Base-by-base conservation (phyloP, 768 basidiomycete genomes). In the Tricholoma sp. region DNA sequence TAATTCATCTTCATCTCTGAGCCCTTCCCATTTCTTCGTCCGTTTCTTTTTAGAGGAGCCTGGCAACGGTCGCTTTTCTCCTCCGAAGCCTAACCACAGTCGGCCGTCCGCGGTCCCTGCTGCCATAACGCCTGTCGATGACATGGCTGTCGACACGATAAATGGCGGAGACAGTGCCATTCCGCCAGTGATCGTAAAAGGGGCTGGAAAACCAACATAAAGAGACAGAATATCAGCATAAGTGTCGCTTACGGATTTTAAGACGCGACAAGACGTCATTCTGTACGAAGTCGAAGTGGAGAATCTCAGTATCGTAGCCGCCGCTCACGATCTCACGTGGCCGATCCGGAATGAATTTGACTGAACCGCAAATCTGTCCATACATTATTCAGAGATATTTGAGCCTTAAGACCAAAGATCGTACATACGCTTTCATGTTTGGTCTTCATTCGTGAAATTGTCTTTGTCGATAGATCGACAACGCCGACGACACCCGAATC, bases 91-190 rank as follows among this genome's bases (percentile, higher is more conserved):
- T 22, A 91, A 62, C 76, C 83, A 84, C 4, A 92, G 64, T 37
- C 82, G 81, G 3, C 91, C 91, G 65, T 92, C 88, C 8, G 89
- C 91, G 1, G 85, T 88, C 5, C 88, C 84, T 5, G 83, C 87
- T 12, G 84, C 88, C 16, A 91, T 65, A 31, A 84, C 65, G 0
- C 87, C 89, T 4, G 72, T 76, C 0, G 76, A 57, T 3, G 85
- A 85, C 27, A 92, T 65, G 1, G 86, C 76, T 41, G 82, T 71
- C 21, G 81, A 85, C 67, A 84, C 76, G 52, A 92, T 71, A 66
- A 92, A 94, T 1, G 90, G 88, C 0, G 89, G 89, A 1, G 89
- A 84, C 22, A 91, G 71, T 0, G 82, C 76, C 57, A 87, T 74
- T 1, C 81, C 81, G 0, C 75, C 75, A 11, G 72, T 69, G 34